These are phyloP conservation scores for Lachnellula cervina DNA, from an alignment of 2,329 filamentous ascomycete genomes.

Conservation along the genomic window DNA sequence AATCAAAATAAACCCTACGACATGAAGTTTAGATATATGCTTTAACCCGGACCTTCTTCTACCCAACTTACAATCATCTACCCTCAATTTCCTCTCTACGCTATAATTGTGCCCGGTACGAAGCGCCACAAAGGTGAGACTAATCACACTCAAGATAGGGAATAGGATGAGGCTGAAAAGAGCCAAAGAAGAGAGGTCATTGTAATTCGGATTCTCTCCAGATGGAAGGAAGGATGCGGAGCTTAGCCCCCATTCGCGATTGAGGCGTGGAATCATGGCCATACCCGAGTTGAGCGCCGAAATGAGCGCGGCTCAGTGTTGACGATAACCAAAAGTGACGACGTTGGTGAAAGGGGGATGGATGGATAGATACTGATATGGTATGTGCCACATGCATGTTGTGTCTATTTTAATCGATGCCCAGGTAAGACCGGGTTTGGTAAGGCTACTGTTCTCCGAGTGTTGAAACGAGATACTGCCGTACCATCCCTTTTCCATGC, in stretches of 20 bases:
- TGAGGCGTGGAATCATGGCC: too few species aligned
- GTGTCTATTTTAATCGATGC: too few species aligned
- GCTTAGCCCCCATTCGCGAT: neutral
- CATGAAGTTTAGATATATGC: neutral
- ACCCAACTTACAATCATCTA: constrained; percentile 5
- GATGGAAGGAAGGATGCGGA: neutral
- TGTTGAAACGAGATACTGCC: too few species aligned
- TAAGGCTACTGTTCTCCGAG: too few species aligned
- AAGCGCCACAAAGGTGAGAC: constrained; percentile 1
- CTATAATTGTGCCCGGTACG: neutral
- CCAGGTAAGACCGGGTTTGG: too few species aligned
- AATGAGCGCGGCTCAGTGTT: too few species aligned
- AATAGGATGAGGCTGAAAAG: constrained; percentile 2
- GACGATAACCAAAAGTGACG: too few species aligned
- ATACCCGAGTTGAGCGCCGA: too few species aligned
- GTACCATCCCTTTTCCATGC: too few species aligned
- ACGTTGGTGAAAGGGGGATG: too few species aligned
- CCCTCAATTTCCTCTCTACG: neutral
- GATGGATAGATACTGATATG: too few species aligned
- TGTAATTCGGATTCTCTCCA: neutral
- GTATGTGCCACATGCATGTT: too few species aligned
- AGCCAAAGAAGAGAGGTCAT: constrained; percentile 1
- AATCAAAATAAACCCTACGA: constrained; percentile 1
- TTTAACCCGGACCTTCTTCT: neutral
- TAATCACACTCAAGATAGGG: neutral